Percentiles rank a stretch among this genome's conserved stretches.
These are phyloP conservation scores for Cucumis sativus DNA, from an alignment of 306 rosid genomes.

Conservation along the genomic window Cucumber_9930_V3 NC_026658.2:24793501-24794000, in stretches of 20 bases:
- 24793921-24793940: too few species aligned
- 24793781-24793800: too few species aligned
- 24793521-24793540: neutral
- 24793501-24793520: neutral
- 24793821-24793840: neutral
- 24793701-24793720: neutral
- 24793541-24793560: constrained; percentile 7
- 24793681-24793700: constrained; percentile 24
- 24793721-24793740: neutral
- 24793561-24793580: constrained; percentile 15
- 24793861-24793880: neutral
- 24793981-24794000: too few species aligned
- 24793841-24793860: neutral
- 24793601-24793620: too few species aligned
- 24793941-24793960: too few species aligned
- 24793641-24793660: constrained; percentile 15
- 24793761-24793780: too few species aligned
- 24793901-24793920: constrained; percentile 54
- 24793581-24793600: constrained; percentile 38
- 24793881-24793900: constrained; percentile 15
- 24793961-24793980: too few species aligned
- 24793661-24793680: constrained; percentile 5
- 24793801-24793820: neutral
- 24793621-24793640: too few species aligned
- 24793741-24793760: neutral